Percentiles rank a stretch among this genome's conserved stretches.
Evolutionary conservation across 2,329 filamentous ascomycete genomes (phyloP).

Genomic region (Cephalotrichum gorgonifer): DNA sequence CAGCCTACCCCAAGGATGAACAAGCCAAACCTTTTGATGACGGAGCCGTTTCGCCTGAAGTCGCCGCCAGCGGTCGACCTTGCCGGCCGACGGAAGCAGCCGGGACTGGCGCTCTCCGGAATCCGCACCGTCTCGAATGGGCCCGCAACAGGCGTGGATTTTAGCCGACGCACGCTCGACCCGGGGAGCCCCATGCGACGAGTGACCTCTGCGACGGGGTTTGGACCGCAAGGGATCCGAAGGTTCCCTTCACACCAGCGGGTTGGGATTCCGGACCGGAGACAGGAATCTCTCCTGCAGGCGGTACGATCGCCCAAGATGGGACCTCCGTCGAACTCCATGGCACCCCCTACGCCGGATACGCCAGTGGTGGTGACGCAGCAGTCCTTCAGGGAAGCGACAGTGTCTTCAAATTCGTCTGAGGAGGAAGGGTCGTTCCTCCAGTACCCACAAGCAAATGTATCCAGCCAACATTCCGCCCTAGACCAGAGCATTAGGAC

Average conservation of each 20-base stretch:
- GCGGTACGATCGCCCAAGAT: conserved; percentile 29
- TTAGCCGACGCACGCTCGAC: conserved; percentile 28
- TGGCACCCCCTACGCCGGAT: conserved; percentile 39
- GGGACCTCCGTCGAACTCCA: conserved; percentile 22
- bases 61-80: conserved; percentile 43
- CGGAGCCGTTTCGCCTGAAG: conserved; percentile 24
- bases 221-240: conserved; percentile 14
- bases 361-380: conserved; percentile 31
- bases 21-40: not conserved
- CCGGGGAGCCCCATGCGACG: conserved; percentile 39
- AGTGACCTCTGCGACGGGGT: conserved; percentile 40
- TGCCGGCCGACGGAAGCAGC: conserved; percentile 39
- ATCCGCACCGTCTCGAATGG: conserved; percentile 32
- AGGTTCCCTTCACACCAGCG: conserved; percentile 19
- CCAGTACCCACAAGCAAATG: not conserved
- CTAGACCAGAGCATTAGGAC: conserved; percentile 38
- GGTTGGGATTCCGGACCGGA: conserved; percentile 30
- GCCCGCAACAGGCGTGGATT: conserved; percentile 38
- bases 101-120: conserved; percentile 31
- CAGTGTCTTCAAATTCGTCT: conserved; percentile 24
- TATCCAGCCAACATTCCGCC: conserved; percentile 12
- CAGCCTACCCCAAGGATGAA: not conserved
- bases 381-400: conserved; percentile 26
- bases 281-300: conserved; percentile 32
- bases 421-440: conserved; percentile 20